phyloP scores from a whole-genome alignment of 768 basidiomycete genomes.

The Exidia glandulosa region DNA sequence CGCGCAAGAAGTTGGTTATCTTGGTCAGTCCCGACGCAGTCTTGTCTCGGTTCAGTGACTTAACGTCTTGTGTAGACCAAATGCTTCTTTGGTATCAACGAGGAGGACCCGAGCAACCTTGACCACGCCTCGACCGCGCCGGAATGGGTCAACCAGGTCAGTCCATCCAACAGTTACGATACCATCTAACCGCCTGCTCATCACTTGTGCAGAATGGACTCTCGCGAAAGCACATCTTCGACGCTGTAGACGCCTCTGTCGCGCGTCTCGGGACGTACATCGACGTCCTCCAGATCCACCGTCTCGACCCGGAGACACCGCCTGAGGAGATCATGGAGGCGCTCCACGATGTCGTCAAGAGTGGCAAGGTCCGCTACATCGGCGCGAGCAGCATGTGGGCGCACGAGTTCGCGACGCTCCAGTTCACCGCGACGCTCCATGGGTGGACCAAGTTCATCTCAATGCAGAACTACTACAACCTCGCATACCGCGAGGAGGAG shows the following conservation, averaged over 20 bases:
- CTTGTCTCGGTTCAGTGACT: neutral
- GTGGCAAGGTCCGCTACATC: slow-evolving; percentile 40
- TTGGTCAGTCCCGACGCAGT: neutral
- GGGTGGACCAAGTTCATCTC: slow-evolving; percentile 33
- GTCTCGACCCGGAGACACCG: slow-evolving; percentile 26
- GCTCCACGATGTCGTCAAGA: slow-evolving; percentile 36
- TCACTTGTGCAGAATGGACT: neutral
- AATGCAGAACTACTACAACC: slow-evolving; percentile 12
- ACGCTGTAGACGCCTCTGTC: slow-evolving; percentile 28
- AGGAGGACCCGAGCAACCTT: neutral
- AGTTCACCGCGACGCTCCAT: slow-evolving; percentile 31
- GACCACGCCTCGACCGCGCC: slow-evolving; percentile 4
- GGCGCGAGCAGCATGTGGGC: slow-evolving; percentile 36
- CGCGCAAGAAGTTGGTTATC: slow-evolving; percentile 22
- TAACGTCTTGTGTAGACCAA: slow-evolving; percentile 10
- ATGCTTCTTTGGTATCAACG: slow-evolving; percentile 10
- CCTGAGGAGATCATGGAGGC: slow-evolving; percentile 39
- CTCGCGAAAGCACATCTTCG: slow-evolving; percentile 34
- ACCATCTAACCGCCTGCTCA: neutral
- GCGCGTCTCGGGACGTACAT: slow-evolving; percentile 30
- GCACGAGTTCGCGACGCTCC: slow-evolving; percentile 33
- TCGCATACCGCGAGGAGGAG: slow-evolving; percentile 11
- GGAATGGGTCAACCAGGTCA: slow-evolving; percentile 9
- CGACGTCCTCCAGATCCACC: slow-evolving; percentile 38
- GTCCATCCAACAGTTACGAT: too few species aligned